These are phyloP conservation scores for Pleurotus sapidus DNA, from an alignment of 768 basidiomycete species.

Conservation along the genomic window DNA sequence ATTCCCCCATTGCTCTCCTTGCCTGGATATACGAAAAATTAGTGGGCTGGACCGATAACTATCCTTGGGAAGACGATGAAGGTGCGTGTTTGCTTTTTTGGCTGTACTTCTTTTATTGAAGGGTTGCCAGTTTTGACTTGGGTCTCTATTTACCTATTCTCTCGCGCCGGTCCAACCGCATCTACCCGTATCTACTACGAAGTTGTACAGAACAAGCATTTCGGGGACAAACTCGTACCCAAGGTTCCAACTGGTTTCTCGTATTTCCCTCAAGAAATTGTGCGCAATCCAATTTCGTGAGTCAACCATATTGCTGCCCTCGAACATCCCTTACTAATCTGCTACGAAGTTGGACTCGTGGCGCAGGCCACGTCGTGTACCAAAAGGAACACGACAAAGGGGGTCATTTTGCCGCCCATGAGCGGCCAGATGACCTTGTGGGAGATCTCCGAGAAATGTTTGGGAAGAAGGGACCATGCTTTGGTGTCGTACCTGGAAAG, in stretches of 20 bases:
- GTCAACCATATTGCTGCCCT: neutral
- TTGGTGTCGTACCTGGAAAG: conserved; percentile 41
- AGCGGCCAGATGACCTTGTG: conserved; percentile 44
- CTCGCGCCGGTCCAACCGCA: conserved; percentile 54
- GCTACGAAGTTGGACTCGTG: conserved; percentile 38
- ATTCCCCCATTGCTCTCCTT: conserved; percentile 54
- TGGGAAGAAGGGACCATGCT: conserved; percentile 46
- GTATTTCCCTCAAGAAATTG: conserved; percentile 45
- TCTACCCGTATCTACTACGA: conserved; percentile 60
- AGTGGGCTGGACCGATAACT: conserved; percentile 45
- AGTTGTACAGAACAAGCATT: conserved; percentile 16
- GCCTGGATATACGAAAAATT: conserved; percentile 56
- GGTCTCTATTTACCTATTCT: conserved; percentile 61
- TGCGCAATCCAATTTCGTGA: neutral
- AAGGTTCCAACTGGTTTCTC: conserved; percentile 46
- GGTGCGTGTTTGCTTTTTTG: conserved; percentile 21
- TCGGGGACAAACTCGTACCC: conserved; percentile 5
- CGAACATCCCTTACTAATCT: neutral
- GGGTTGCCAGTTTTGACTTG: conserved; percentile 50
- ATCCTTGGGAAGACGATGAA: conserved; percentile 59
- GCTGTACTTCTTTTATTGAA: neutral
- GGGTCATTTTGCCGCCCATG: conserved; percentile 59
- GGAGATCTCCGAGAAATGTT: conserved; percentile 57
- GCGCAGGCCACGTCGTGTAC: conserved; percentile 39
- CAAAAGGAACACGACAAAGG: conserved; percentile 45